Conservation (phyloP, 352 stramenopile genomes). For the Phytophthora quininea region DNA sequence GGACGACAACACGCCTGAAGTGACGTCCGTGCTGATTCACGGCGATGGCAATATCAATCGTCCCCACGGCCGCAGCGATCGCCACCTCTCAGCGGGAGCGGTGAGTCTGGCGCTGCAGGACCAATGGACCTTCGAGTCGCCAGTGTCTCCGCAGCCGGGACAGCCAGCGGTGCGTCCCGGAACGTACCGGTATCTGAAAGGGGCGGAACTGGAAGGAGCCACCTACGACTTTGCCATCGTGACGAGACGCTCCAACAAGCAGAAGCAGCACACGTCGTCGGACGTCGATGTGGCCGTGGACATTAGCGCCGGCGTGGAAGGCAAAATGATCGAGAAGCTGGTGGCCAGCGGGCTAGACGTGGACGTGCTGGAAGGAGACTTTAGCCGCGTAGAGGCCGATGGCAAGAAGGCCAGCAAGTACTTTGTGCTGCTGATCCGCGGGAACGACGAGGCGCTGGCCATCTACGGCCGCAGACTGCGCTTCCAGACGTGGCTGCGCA, state of each 20-base stretch:
- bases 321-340: constrained; percentile 60
- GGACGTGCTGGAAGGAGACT: constrained; percentile 75
- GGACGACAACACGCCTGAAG: constrained; percentile 42
- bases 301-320: constrained; percentile 34
- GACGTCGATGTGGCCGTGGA: constrained; percentile 25
- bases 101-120: constrained; percentile 64
- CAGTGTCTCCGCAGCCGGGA: constrained; percentile 40
- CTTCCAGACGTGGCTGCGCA: constrained; percentile 80
- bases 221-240: constrained; percentile 83
- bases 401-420: constrained; percentile 64
- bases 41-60: not conserved
- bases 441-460: constrained; percentile 64
- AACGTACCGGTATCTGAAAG: constrained; percentile 64
- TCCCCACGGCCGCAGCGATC: constrained; percentile 28
- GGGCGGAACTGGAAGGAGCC: constrained; percentile 49
- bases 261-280: constrained; percentile 13
- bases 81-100: constrained; percentile 53
- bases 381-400: constrained; percentile 44
- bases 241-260: constrained; percentile 42
- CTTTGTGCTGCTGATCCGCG: constrained; percentile 75
- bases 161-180: constrained; percentile 39
- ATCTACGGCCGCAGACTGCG: constrained; percentile 67
- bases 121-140: constrained; percentile 58
- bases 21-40: constrained; percentile 32
- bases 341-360: constrained; percentile 71